Conservation (phyloP, 495 filamentous ascomycete species). For the Hyaloscypha hepaticicola region DNA sequence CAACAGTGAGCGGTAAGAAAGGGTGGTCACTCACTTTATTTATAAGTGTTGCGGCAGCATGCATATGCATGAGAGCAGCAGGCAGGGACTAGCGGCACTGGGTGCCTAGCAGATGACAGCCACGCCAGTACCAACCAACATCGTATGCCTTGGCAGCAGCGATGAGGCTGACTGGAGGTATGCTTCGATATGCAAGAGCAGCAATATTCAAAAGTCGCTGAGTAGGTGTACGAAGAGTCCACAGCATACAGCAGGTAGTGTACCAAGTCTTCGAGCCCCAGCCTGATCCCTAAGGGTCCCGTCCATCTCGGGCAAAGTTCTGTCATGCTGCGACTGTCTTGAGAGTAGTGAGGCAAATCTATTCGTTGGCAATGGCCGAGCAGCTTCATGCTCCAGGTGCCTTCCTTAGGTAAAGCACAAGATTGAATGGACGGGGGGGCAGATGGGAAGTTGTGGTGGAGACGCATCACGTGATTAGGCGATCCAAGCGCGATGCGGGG, state of each 20-base stretch:
- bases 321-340: too few species aligned
- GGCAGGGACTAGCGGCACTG: too few species aligned
- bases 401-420: too few species aligned
- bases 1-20: neutral
- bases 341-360: too few species aligned
- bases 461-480: neutral
- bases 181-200: neutral
- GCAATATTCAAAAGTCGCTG: neutral
- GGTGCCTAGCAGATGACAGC: neutral
- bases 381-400: too few species aligned
- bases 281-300: neutral
- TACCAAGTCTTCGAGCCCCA: neutral
- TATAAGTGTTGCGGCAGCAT: neutral
- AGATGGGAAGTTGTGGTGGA: neutral
- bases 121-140: neutral
- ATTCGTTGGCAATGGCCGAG: too few species aligned
- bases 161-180: neutral
- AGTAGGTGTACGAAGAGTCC: neutral
- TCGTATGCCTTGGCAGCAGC: neutral
- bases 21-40: neutral
- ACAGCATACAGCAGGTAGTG: neutral
- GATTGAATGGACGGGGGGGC: neutral
- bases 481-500: neutral
- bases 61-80: neutral
- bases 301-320: too few species aligned